A percentile compares a stretch with the other conserved stretches of the same genome.
These are phyloP conservation scores for Pyracantha coccinea DNA, from an alignment of 331 rosid genomes.

Conservation along the genomic window DNA sequence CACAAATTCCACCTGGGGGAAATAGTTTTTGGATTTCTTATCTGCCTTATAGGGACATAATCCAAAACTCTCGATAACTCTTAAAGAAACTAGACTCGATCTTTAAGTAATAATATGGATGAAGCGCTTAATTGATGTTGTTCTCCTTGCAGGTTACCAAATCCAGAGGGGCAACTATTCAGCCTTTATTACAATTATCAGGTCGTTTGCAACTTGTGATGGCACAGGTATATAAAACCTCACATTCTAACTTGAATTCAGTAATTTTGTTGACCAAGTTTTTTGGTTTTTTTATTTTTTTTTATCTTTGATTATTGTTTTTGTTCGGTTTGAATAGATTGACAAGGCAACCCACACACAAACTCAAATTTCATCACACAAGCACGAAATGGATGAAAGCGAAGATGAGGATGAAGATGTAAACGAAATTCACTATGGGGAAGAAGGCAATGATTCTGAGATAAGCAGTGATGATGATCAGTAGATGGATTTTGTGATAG, in stretches of 20 bases:
- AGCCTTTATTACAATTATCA: conserved; percentile 63
- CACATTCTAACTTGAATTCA: neutral
- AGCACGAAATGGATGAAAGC: conserved; percentile 23
- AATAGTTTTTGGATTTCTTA: neutral
- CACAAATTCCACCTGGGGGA: neutral
- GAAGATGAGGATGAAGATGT: conserved; percentile 47
- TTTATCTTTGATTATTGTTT: neutral
- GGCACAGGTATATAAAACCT: conserved; percentile 54
- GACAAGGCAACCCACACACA: conserved; percentile 48
- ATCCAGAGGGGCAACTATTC: conserved; percentile 54
- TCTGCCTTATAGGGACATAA: neutral
- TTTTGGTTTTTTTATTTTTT: neutral
- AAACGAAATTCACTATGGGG: conserved; percentile 42
- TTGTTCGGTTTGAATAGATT: conserved; percentile 39
- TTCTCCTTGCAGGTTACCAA: conserved; percentile 43
- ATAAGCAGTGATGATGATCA: conserved; percentile 60
- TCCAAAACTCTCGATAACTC: neutral
- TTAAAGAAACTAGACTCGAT: neutral
- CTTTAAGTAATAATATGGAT: neutral
- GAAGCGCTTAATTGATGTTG: neutral
- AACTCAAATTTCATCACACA: conserved; percentile 15
- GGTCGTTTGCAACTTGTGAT: conserved; percentile 81
- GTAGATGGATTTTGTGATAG: conserved; percentile 14
- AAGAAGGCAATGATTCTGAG: conserved; percentile 64
- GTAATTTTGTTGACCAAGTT: neutral